Percentiles rank a stretch among this genome's conserved stretches.
Evolutionary conservation across 2,329 filamentous ascomycete species (phyloP).

Genomic region (Fusarium pseudoanthophilum): DNA sequence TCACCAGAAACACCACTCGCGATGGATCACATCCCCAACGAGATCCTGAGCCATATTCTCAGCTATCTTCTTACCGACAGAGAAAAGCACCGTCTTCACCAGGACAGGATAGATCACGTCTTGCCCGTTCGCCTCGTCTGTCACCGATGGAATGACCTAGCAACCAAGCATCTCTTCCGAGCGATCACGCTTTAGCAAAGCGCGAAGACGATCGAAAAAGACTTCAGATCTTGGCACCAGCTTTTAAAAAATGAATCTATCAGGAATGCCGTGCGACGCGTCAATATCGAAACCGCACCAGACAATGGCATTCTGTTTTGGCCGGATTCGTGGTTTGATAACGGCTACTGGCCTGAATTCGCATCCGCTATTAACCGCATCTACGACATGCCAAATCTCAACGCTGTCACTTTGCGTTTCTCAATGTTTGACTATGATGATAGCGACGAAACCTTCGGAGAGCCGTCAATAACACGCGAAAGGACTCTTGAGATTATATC

Average conservation of each 20-base stretch:
- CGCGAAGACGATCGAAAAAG: accelerated
- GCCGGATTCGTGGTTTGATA: too few relatives aligned
- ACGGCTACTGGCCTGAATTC: background rate
- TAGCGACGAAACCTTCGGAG: too few relatives aligned
- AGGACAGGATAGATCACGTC: accelerated
- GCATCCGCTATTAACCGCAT: background rate
- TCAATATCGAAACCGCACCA: constrained; percentile 6
- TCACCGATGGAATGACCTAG: constrained; percentile 14
- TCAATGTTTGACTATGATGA: background rate
- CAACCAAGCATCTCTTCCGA: background rate
- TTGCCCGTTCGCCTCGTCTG: constrained; percentile 19
- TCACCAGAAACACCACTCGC: background rate
- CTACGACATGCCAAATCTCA: background rate
- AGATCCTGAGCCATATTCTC: constrained; percentile 10
- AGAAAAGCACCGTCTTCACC: background rate
- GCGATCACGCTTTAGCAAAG: background rate
- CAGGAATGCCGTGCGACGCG: background rate
- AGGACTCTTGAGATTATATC: too few relatives aligned
- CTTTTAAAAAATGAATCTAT: background rate
- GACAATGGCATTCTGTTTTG: too few relatives aligned
- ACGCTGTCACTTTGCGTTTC: background rate
- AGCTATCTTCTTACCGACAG: background rate
- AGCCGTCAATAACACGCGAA: too few relatives aligned
- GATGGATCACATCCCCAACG: background rate
- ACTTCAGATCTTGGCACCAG: background rate